Evolutionary conservation across 2,329 filamentous ascomycete genomes (phyloP), one percentile per base, ranked within the genome.

Genomic region (Karstenula rhodostoma): DNA sequence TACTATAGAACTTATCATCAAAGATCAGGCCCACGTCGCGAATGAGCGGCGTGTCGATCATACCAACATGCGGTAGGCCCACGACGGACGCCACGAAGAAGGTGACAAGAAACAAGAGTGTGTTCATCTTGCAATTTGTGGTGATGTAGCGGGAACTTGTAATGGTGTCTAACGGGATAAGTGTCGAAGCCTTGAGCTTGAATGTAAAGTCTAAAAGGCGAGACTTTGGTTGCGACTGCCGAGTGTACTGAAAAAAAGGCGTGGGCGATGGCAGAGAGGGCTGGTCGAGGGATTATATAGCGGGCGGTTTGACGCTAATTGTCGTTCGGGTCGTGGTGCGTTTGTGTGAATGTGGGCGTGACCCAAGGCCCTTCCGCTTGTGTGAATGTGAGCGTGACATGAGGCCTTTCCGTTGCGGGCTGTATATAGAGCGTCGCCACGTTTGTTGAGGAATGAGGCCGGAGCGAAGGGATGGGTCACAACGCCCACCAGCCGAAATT

Each of bases 1-100:
- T 42, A 52, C 49, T 23, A 56, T 57, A 70, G 50, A 62, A 52
- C n/a, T 35, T 22, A 40, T 60, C 22, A 1, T 53, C 32, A 53
- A 61, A 69, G 37, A 66, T 44, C 7, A 64, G 58, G 37, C 69
- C 68, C 15, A 69, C 60, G 29, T 72, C 68, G 43, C 61, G 63
- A 51, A 60, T 22, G 19, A 49, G 27, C 19, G 62, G 57, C 35
- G 62, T 64, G 47, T 68, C 61, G 19, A 69, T 40, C 69, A 72
- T 72, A 40, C 59, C 67, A 2, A 61, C 48, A 40, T 72, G 69
- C 12, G 67, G 64, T 17, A 47, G 27, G n/a, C 37, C 54, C 12
- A 56, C 4, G 43, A 43, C 54, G 22, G 23, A 22, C 8, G 42
- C 19, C 9, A 29, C 19, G 25, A 55, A 27, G 9, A 44, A 35